Conservation (phyloP, 2,329 filamentous ascomycete species). For the Plectosphaerella cucumerina region DNA sequence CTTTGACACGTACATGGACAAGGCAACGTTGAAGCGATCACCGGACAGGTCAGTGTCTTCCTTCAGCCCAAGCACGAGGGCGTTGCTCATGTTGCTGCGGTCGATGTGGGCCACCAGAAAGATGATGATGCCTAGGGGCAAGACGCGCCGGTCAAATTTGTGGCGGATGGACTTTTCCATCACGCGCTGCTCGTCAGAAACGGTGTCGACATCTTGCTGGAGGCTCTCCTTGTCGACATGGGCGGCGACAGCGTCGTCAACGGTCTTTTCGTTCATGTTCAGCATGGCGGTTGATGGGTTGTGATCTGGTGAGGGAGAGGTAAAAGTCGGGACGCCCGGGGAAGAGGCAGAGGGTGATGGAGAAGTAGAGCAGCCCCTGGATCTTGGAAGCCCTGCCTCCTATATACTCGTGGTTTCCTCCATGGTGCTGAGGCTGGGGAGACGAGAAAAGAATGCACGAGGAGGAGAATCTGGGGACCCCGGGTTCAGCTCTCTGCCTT, state of each 20-base stretch:
- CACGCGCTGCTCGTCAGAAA: neutral
- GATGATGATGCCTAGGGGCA: neutral
- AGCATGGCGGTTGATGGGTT: neutral
- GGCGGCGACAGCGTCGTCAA: neutral
- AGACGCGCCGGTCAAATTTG: neutral
- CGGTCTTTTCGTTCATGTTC: neutral
- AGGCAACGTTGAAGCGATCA: slow-evolving; percentile 46
- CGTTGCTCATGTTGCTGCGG: slow-evolving; percentile 24
- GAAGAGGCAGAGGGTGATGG: neutral
- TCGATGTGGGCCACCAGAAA: neutral
- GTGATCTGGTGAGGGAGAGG: neutral
- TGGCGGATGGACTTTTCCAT: neutral
- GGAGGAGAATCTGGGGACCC: too few relatives aligned
- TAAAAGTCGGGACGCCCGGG: neutral
- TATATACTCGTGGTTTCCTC: neutral
- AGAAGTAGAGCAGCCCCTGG: neutral
- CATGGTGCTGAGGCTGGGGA: too few relatives aligned
- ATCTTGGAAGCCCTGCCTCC: neutral
- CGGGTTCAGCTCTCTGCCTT: too few relatives aligned
- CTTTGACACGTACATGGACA: slow-evolving; percentile 40
- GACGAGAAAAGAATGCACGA: too few relatives aligned
- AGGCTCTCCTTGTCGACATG: neutral
- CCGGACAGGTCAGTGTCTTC: slow-evolving; percentile 36
- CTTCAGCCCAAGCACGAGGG: slow-evolving; percentile 36
- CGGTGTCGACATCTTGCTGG: neutral